Conservation (phyloP, 2,329 filamentous ascomycete species). For the Furcasterigmium furcatum region DNA sequence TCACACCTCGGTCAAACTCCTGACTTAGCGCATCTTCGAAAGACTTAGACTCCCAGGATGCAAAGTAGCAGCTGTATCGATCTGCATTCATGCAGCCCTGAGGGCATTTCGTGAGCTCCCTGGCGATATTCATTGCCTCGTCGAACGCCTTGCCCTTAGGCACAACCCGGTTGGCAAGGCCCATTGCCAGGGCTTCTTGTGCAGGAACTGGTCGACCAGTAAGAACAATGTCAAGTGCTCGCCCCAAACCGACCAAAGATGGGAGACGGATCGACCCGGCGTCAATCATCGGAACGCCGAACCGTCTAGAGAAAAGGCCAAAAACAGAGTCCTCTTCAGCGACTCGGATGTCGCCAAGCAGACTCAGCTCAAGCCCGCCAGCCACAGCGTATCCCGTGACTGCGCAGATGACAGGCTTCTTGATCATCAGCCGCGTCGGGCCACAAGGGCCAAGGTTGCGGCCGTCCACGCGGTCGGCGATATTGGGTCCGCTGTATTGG, state of each 20-base stretch:
- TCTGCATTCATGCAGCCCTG: constrained; percentile 50
- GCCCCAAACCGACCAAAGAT: constrained; percentile 45
- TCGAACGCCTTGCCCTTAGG: constrained; percentile 42
- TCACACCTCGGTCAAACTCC: constrained; percentile 41
- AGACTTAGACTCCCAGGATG: constrained; percentile 40
- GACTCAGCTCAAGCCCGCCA: constrained; percentile 45
- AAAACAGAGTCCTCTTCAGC: constrained; percentile 50
- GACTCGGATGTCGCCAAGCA: constrained; percentile 50
- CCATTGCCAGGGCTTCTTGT: constrained; percentile 47
- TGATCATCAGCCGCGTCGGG: constrained; percentile 43
- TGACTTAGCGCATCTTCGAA: constrained; percentile 46
- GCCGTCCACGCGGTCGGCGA: constrained; percentile 11
- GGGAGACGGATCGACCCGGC: constrained; percentile 49
- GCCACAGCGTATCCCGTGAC: constrained; percentile 51
- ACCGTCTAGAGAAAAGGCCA: constrained; percentile 52
- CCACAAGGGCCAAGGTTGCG: constrained; percentile 42
- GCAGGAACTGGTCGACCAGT: constrained; percentile 47
- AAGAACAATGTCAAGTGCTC: constrained; percentile 54
- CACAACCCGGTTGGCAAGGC: constrained; percentile 50
- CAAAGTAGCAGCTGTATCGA: constrained; percentile 43
- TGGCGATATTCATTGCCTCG: constrained; percentile 44
- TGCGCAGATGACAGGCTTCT: constrained; percentile 49
- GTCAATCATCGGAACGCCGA: constrained; percentile 26
- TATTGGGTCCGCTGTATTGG: constrained; percentile 7
- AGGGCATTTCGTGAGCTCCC: constrained; percentile 43